These are phyloP conservation scores for Yamadazyma dendronema DNA, from an alignment of 1,139 yeast species.

Conservation along the genomic window DNA sequence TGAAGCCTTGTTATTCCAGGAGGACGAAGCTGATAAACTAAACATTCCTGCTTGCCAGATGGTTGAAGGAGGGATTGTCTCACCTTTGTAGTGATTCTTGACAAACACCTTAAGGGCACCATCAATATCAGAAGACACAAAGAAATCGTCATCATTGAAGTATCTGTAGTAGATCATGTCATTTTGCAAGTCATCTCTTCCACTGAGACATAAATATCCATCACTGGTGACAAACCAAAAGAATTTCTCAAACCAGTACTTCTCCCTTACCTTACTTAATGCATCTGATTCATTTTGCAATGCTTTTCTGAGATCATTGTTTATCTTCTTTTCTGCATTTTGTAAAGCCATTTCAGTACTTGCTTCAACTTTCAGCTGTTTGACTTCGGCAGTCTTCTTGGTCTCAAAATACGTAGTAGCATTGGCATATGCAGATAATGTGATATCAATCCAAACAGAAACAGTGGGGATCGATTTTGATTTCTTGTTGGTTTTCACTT, in stretches of 20 bases:
- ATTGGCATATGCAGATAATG: constrained; percentile 81
- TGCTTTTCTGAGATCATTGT: constrained; percentile 65
- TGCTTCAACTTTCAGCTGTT: constrained; percentile 78
- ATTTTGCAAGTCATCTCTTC: constrained; percentile 80
- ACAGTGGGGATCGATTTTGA: constrained; percentile 17
- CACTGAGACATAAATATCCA: constrained; percentile 83
- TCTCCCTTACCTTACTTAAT: constrained; percentile 64
- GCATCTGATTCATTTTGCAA: constrained; percentile 64
- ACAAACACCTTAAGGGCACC: constrained; percentile 76
- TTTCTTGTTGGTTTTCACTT: constrained; percentile 7
- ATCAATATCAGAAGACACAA: constrained; percentile 73
- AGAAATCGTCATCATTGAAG: constrained; percentile 67
- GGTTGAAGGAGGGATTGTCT: constrained; percentile 77
- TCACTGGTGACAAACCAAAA: constrained; percentile 90
- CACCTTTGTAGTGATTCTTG: constrained; percentile 65
- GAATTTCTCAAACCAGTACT: constrained; percentile 91
- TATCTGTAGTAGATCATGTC: constrained; percentile 81
- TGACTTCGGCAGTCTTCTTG: constrained; percentile 72
- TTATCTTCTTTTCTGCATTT: constrained; percentile 79
- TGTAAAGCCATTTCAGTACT: constrained; percentile 77
- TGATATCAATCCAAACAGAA: constrained; percentile 65
- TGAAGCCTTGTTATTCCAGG: constrained; percentile 85
- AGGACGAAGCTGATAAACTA: constrained; percentile 76
- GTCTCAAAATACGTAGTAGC: constrained; percentile 83
- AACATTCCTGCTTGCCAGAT: constrained; percentile 87